Percentiles rank a stretch among this genome's conserved stretches.
Conservation (phyloP, 2,329 filamentous ascomycete genomes). For the Clathrospora elynae region DNA sequence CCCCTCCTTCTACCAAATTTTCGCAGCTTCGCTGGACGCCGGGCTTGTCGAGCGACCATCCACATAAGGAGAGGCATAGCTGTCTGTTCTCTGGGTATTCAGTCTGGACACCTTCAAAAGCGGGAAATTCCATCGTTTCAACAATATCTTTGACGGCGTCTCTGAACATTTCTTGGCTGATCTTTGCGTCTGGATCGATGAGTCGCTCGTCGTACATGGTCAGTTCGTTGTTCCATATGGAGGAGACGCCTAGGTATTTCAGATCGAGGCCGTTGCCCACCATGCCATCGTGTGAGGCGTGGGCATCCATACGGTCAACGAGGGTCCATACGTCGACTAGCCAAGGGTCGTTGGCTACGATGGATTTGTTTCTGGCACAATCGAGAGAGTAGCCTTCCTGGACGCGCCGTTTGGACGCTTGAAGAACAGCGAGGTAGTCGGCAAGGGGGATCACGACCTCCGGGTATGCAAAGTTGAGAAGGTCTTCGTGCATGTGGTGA, state of each 20-base stretch:
- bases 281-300: conserved; percentile 72
- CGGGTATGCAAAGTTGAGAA: conserved; percentile 46
- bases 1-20: conserved; percentile 57
- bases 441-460: conserved; percentile 38
- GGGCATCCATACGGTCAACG: conserved; percentile 68
- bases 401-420: conserved; percentile 59
- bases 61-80: conserved; percentile 75
- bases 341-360: conserved; percentile 75
- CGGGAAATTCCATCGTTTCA: conserved; percentile 64
- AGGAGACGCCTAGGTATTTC: conserved; percentile 74
- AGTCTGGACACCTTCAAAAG: conserved; percentile 67
- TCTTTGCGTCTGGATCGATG: conserved; percentile 43
- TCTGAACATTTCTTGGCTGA: conserved; percentile 62
- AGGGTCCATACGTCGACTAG: conserved; percentile 81
- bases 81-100: conserved; percentile 72
- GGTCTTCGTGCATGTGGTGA: conserved; percentile 45
- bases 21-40: conserved; percentile 57
- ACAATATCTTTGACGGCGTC: conserved; percentile 66
- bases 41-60: conserved; percentile 66
- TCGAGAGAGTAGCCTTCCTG: conserved; percentile 63
- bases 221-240: conserved; percentile 73
- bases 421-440: conserved; percentile 44
- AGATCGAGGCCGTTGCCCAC: conserved; percentile 70
- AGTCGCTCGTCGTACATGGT: conserved; percentile 56
- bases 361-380: conserved; percentile 65